Evolutionary conservation across 2,329 filamentous ascomycete genomes (phyloP).

Genomic region (Talaromyces sp.): DNA sequence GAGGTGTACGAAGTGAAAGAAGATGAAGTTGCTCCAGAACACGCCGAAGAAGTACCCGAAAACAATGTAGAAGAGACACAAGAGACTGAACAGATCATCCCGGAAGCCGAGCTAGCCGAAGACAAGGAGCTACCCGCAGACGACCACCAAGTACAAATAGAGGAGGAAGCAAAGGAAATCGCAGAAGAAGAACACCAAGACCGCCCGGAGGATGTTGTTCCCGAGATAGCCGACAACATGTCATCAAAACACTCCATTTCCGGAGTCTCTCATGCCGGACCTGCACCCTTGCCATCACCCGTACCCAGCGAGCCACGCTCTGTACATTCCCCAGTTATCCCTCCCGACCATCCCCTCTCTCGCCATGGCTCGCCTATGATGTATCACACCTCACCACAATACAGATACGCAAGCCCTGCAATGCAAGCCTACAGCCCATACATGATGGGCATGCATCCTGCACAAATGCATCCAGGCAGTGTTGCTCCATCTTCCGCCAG

Average conservation of each 20-base stretch:
- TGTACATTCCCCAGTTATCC: constrained; percentile 19
- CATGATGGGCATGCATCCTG: constrained; percentile 30
- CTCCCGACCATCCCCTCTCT: constrained; percentile 24
- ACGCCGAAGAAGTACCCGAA: background rate
- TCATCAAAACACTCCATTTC: constrained; percentile 4
- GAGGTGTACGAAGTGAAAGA: background rate
- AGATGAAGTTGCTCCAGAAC: background rate
- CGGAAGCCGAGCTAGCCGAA: background rate
- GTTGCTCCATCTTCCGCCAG: constrained; percentile 27
- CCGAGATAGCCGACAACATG: background rate
- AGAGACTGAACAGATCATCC: background rate
- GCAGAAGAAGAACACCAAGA: background rate
- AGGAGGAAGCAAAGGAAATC: background rate
- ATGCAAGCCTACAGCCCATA: constrained; percentile 38
- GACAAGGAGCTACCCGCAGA: background rate
- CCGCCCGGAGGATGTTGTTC: background rate
- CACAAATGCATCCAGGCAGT: constrained; percentile 27
- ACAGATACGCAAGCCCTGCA: constrained; percentile 37
- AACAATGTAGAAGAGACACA: background rate
- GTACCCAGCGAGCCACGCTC: constrained; percentile 31
- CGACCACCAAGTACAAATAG: background rate
- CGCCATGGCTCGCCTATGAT: constrained; percentile 25
- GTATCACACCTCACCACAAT: constrained; percentile 22
- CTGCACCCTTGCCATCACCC: constrained; percentile 31
- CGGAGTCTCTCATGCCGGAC: constrained; percentile 14